These are phyloP conservation scores for Cunninghamia lanceolata DNA, from an alignment of 75 land plant genomes.

Conservation along the genomic window DNA sequence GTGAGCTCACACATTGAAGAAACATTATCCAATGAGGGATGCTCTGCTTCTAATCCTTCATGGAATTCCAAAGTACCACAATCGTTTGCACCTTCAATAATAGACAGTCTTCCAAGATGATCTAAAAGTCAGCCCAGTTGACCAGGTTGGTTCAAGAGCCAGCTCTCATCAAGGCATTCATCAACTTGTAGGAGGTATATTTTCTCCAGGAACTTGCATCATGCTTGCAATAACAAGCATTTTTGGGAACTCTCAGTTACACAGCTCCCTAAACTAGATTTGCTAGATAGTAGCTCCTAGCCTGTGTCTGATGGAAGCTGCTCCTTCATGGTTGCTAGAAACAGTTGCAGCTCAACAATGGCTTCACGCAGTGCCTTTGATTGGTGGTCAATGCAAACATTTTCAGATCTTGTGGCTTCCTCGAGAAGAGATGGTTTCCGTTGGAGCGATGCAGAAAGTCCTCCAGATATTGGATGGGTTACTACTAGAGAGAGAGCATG, in stretches of 20 bases:
- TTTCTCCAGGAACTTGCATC: too few species aligned
- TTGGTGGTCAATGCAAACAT: slow-evolving; percentile 28
- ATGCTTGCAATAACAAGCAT: slow-evolving; percentile 36
- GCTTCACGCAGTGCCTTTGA: not conserved
- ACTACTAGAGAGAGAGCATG: too few species aligned
- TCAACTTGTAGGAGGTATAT: slow-evolving; percentile 26
- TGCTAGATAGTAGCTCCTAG: slow-evolving; percentile 20
- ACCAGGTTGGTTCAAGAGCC: slow-evolving; percentile 23
- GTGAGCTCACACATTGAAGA: slow-evolving; percentile 23
- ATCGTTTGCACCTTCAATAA: slow-evolving; percentile 14
- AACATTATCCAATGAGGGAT: too few species aligned
- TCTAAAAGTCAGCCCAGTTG: too few species aligned
- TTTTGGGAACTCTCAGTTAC: slow-evolving; percentile 51
- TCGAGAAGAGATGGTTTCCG: slow-evolving; percentile 24
- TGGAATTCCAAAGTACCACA: slow-evolving; percentile 14
- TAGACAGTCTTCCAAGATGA: not conserved
- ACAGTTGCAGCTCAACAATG: slow-evolving; percentile 28
- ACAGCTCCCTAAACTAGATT: slow-evolving; percentile 31
- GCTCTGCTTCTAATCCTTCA: not conserved
- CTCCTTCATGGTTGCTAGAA: slow-evolving; percentile 35
- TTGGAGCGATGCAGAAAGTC: slow-evolving; percentile 15
- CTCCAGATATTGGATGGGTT: slow-evolving; percentile 23
- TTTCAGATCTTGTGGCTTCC: slow-evolving; percentile 30
- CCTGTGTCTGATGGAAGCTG: slow-evolving; percentile 37
- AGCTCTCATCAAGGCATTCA: slow-evolving; percentile 20